phyloP scores from a whole-genome alignment of 495 filamentous ascomycete species.

The Aspergillus egyptiacus region DNA sequence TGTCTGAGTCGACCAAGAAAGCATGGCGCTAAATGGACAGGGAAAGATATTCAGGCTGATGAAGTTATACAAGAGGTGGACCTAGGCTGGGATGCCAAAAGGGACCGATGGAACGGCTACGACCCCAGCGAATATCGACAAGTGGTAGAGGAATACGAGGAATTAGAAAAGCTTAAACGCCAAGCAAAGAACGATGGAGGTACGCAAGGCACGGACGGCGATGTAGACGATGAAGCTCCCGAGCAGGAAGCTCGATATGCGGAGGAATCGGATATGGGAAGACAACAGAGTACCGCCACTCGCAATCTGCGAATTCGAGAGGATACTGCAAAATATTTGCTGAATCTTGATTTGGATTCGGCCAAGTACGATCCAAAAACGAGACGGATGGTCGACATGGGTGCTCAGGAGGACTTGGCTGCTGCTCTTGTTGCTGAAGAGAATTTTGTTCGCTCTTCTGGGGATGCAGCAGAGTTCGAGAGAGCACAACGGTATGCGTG shows the following conservation, averaged over 20 bases:
- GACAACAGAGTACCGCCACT: slow-evolving; percentile 82
- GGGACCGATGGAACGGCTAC: slow-evolving; percentile 96
- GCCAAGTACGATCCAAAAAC: slow-evolving; percentile 99
- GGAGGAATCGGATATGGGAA: slow-evolving; percentile 94
- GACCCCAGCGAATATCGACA: slow-evolving; percentile 78
- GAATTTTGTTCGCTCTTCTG: slow-evolving; percentile 82
- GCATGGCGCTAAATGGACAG: slow-evolving; percentile 86
- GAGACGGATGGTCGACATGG: slow-evolving; percentile 84
- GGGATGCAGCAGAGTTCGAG: slow-evolving; percentile 94
- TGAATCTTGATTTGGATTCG: slow-evolving; percentile 91
- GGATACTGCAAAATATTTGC: slow-evolving; percentile 96
- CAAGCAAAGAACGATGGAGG: slow-evolving; percentile 41
- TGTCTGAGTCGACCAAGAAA: slow-evolving; percentile 87
- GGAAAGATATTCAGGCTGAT: slow-evolving; percentile 88
- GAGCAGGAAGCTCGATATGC: slow-evolving; percentile 74
- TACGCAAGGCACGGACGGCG: slow-evolving; percentile 44
- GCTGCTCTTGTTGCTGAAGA: slow-evolving; percentile 89
- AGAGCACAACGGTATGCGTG: slow-evolving; percentile 83
- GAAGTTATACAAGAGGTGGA: slow-evolving; percentile 79
- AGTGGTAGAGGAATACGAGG: slow-evolving; percentile 82
- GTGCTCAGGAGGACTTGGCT: slow-evolving; percentile 75
- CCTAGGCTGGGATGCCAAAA: slow-evolving; percentile 95
- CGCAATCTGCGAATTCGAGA: slow-evolving; percentile 87
- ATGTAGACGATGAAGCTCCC: slow-evolving; percentile 47
- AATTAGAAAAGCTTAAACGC: slow-evolving; percentile 75